Conservation (phyloP, 148 eudicot genomes). For the Fagopyrum tataricum region DNA sequence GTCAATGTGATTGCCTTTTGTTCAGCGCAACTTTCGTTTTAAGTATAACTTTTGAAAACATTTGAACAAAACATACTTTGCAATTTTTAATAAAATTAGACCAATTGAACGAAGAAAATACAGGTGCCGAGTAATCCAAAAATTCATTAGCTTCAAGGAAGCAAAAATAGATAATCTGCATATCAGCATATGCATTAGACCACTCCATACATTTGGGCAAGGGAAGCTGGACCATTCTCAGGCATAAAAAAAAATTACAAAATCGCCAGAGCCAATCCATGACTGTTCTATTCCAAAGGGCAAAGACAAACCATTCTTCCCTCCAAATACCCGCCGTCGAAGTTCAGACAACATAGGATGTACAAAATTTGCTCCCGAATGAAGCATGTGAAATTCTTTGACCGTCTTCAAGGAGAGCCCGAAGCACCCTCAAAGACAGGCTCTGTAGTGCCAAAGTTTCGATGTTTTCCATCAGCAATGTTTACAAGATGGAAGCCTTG, state of each 20-base stretch:
- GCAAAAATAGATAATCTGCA: background rate
- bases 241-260: background rate
- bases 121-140: background rate
- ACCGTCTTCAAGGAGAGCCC: background rate
- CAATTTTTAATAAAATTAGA: too few relatives aligned
- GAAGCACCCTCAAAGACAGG: constrained; percentile 35
- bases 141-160: background rate
- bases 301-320: background rate
- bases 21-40: too few relatives aligned
- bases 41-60: too few relatives aligned
- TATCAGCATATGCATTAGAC: background rate
- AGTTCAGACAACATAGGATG: background rate
- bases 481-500: constrained; percentile 72
- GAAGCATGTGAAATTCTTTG: background rate
- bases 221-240: background rate
- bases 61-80: too few relatives aligned
- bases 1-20: too few relatives aligned
- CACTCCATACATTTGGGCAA: background rate
- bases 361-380: background rate
- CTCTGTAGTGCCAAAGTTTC: constrained; percentile 70
- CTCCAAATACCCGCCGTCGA: background rate
- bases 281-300: background rate
- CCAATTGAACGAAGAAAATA: too few relatives aligned
- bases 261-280: constrained; percentile 1
- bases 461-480: constrained; percentile 84